A percentile compares a stretch with the other conserved stretches of the same genome.
Conservation (phyloP, 1,284 basidiomycete species). For the Sporisorium exsertum region DNA sequence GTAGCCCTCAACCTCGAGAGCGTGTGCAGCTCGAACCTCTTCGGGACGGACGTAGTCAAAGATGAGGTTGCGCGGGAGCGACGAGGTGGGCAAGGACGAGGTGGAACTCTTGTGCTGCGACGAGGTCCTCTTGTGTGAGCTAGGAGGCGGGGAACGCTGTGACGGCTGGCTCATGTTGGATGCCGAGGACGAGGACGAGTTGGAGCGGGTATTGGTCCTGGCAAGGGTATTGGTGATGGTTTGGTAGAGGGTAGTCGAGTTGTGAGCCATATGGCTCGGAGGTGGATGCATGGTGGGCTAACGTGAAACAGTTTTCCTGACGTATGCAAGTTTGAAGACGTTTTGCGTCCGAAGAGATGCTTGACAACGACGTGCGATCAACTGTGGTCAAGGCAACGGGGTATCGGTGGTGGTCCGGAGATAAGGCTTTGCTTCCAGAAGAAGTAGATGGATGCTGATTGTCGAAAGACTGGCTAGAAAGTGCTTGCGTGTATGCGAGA, state of each 20-base stretch:
- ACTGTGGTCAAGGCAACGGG: background rate
- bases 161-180: conserved; percentile 47
- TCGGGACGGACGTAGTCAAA: conserved; percentile 61
- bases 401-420: background rate
- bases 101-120: conserved; percentile 23
- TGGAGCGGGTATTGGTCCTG: conserved; percentile 39
- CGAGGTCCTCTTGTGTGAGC: conserved; percentile 35
- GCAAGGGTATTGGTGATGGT: conserved; percentile 50
- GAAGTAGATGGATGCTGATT: background rate
- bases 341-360: background rate
- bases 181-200: conserved; percentile 41
- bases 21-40: conserved; percentile 57
- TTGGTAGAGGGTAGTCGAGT: conserved; percentile 49
- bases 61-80: conserved; percentile 42
- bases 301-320: background rate
- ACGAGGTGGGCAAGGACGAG: conserved; percentile 13
- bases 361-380: background rate
- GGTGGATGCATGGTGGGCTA: conserved; percentile 49
- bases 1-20: conserved; percentile 50
- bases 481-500: background rate
- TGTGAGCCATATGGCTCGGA: conserved; percentile 47
- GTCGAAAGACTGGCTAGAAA: background rate
- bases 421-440: background rate
- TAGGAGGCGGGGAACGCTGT: conserved; percentile 28
- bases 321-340: conserved; percentile 10